Base-by-base conservation (phyloP, 2,329 filamentous ascomycete genomes). In the Fulvia fulva region DNA sequence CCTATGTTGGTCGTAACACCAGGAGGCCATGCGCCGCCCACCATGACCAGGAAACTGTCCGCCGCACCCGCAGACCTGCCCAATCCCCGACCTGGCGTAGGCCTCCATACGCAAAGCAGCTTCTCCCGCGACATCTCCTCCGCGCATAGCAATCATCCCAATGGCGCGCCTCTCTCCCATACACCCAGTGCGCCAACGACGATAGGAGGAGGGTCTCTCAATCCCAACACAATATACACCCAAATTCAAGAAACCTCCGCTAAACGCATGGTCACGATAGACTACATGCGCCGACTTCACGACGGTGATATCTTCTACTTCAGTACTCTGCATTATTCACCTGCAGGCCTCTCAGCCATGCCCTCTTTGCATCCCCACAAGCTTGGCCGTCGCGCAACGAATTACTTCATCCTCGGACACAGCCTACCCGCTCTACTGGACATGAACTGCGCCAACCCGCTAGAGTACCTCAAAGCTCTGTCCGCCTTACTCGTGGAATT, bases 261-360 rank as follows among this genome's bases (percentile, higher is more conserved):
- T 58, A 99, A 99, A 79, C 84, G 94, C 66, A 96, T 99, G 78
- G 91, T 91, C 1, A 97, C 94, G 0, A 75, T 99, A 44, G 90
- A 96, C 68, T 99, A 99, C 72, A 75, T 99, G 63, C 85, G 92
- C 62, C 96, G 95, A 77, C 88, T 91, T 26, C 92, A 99, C 71
- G 91, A 97, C 76, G 92, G 93, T 60, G 87, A 91, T 58, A 87
- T 96, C 44, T 97, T 96, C 78, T 97, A 94, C 92, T 97, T 97
- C 80, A 97, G 97, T 76, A 97, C 94, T 0, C 85, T 96, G 60
- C 88, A 96, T 70, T 96, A 96, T 75, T 90, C 91, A 64, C 89
- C 90, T 68, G 75, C 84, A 28, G 91, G 96, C 73, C 81, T 97
- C 32, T 79, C 83, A 53, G 87, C 87, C 70, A 87, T 97, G 78